Base-by-base conservation (phyloP, 2,329 filamentous ascomycete genomes). In the Nemania serpens region DNA sequence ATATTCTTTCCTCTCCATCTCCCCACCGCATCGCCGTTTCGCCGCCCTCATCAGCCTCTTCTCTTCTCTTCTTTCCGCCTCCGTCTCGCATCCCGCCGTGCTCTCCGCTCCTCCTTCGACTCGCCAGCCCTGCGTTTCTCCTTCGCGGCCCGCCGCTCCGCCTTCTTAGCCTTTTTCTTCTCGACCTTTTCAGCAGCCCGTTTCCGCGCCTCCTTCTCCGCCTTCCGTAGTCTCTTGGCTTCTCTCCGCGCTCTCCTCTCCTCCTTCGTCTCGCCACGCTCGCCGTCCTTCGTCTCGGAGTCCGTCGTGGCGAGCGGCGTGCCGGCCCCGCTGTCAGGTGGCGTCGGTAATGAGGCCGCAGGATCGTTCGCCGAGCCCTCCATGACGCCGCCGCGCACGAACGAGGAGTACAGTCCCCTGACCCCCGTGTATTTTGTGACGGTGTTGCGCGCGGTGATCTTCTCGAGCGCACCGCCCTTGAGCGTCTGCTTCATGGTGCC, bases 311-410 rank as follows among this genome's bases (percentile, higher is more conserved):
- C 74, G 13, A 56, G 60, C n/a, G 71, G 71, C 13, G 68, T 71
- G 6, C 58, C 68, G 9, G 67, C 68, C 7, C 73, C 70, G 37
- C 69, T 73, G 55, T 74, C 74, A 1, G 75, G 70, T 13, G 72
- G 73, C 42, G 70, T 74, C 36, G 67, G 69, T 1, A 72, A 59
- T 13, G 61, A 63, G 15, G 59, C 55, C 33, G 54, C 50, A 10
- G 71, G 53, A 12, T 68, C 67, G 13, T 70, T 70, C 36, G 91
- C 75, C 2, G 92, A 96, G 2, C 93, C 93, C 42, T 85, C 81
- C 58, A 98, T 80, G 20, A 87, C 80, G 56, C 93, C 90, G 9
- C 95, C 95, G 65, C 85, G 86, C 22, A 98, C 91, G 73, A 99
- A 98, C 52, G 87, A 89, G 9, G 88, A 85, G 73, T 97, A 97